Conservation (phyloP, 257 asterid species). For the Cinchona pubescens region DNA sequence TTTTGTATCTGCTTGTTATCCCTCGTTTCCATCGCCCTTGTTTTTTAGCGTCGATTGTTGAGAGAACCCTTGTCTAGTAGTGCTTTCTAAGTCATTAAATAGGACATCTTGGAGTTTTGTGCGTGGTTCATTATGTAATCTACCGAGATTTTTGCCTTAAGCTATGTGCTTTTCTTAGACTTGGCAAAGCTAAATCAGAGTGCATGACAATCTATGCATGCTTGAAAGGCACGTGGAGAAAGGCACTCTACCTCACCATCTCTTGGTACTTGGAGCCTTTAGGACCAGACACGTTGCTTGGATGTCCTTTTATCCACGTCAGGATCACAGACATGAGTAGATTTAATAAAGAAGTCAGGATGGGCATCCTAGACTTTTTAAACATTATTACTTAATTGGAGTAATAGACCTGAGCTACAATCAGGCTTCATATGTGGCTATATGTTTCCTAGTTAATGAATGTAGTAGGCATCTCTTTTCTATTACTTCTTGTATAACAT, state of each 20-base stretch:
- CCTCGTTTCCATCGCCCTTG: not conserved
- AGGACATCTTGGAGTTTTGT: not conserved
- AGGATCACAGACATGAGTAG: not conserved
- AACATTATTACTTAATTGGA: not conserved
- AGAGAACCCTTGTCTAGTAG: not conserved
- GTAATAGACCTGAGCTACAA: not conserved
- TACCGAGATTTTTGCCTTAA: not conserved
- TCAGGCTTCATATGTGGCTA: not conserved
- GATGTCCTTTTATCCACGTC: not conserved
- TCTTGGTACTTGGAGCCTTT: not conserved
- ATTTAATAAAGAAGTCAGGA: not conserved
- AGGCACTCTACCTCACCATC: not conserved
- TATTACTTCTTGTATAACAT: not conserved
- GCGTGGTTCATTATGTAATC: not conserved
- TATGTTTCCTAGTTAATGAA: not conserved
- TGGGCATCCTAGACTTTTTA: not conserved
- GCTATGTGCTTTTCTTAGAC: not conserved
- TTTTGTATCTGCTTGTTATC: not conserved
- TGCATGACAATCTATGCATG: not conserved
- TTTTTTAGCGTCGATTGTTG: not conserved
- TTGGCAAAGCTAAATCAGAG: not conserved
- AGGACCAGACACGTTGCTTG: not conserved
- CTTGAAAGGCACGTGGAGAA: not conserved
- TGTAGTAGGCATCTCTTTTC: not conserved
- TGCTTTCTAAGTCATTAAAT: not conserved